Evolutionary conservation across 2,329 filamentous ascomycete species (phyloP), one percentile per base, ranked within the genome.

Genomic region (Rhytidhysteron rufulum): DNA sequence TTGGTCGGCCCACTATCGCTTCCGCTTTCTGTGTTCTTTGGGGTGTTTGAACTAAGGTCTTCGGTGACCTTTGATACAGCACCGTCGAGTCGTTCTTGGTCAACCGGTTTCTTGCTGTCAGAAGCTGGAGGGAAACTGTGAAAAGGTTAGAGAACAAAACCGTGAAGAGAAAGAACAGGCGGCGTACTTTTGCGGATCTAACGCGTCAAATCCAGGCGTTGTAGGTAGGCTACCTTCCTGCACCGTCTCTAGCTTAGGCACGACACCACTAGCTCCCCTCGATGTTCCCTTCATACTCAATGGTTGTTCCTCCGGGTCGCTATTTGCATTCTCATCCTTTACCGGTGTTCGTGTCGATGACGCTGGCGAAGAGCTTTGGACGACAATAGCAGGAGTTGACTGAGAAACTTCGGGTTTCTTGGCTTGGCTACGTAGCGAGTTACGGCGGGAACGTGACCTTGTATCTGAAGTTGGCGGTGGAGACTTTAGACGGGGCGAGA

Each of bases 141-240:
- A 32, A 2, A 32, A 29, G 33, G 15, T 39, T 32, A 39, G 31
- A 22, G 6, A 25, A n/a, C 13, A 22, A 22, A 13, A 20, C 16
- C 34, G 4, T 27, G 24, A 27, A 7, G 7, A n/a, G n/a, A n/a
- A n/a, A n/a, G n/a, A n/a, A n/a, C n/a, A n/a, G n/a, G n/a, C n/a
- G n/a, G n/a, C n/a, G n/a, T 49, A 50, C 53, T 44, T 54, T 42
- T 42, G 44, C 27, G 39, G 24, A 38, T 57, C 55, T 34, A 58
- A 40, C 41, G 50, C 53, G 65, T 72, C 56, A 47, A 66, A 70
- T 11, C 69, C 72, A 11, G 87, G 85, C 1, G 86, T 86, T 36
- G 80, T 82, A 34, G 69, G 70, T 39, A 88, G 79, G 67, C 88
- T 93, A 39, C 85, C 83, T 72, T 96, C 91, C 61, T 95, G 86